phyloP scores from a whole-genome alignment of 495 filamentous ascomycete species.

The Penicillium silybi region DNA sequence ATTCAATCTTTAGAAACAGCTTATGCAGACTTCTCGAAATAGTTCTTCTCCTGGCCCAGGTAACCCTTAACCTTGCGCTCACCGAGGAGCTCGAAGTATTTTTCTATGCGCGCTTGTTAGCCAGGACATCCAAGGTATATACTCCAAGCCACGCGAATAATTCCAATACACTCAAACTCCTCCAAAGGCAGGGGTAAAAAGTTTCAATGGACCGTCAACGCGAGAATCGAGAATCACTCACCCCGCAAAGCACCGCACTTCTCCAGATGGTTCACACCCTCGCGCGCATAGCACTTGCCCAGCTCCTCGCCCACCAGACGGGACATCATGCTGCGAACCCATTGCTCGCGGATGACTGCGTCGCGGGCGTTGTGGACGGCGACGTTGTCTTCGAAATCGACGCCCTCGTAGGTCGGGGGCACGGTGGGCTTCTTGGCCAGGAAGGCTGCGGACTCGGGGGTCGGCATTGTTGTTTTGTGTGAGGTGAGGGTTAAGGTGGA shows the following conservation, averaged over 20 bases:
- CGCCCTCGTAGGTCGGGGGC: slow-evolving; percentile 90
- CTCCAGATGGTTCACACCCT: slow-evolving; percentile 96
- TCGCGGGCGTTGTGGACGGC: slow-evolving; percentile 92
- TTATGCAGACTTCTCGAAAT: slow-evolving; percentile 39
- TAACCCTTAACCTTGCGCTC: slow-evolving; percentile 84
- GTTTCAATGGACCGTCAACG: background rate
- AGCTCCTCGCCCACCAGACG: slow-evolving; percentile 89
- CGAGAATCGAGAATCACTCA: slow-evolving; percentile 32
- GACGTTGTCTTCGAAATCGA: slow-evolving; percentile 91
- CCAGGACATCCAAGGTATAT: background rate
- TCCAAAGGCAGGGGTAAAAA: background rate
- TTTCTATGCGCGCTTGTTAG: slow-evolving; percentile 53
- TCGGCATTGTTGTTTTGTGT: slow-evolving; percentile 58
- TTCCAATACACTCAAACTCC: background rate
- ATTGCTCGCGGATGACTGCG: slow-evolving; percentile 91
- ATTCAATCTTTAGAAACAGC: background rate
- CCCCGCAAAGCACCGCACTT: slow-evolving; percentile 92
- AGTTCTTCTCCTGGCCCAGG: slow-evolving; percentile 89
- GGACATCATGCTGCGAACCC: slow-evolving; percentile 97
- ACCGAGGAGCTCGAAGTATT: slow-evolving; percentile 87
- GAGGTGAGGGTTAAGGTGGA: background rate
- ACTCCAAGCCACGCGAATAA: background rate
- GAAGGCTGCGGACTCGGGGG: slow-evolving; percentile 88
- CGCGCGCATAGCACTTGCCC: slow-evolving; percentile 89
- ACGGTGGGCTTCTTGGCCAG: slow-evolving; percentile 93